phyloP scores from a whole-genome alignment of 805 yeast species.

The Lipomyces anomalus region DNA sequence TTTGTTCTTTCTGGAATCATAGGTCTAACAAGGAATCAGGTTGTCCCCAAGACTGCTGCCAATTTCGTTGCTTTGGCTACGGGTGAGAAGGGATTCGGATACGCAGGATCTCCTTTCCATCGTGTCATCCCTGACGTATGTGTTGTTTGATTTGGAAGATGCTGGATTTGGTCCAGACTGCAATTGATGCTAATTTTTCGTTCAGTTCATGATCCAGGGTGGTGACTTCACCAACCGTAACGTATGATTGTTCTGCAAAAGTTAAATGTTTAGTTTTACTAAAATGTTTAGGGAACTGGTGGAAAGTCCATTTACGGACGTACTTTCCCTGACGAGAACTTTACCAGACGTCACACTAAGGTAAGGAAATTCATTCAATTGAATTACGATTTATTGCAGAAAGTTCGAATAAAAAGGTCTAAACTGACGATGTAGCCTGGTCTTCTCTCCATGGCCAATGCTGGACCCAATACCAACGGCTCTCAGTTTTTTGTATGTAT shows the following conservation, averaged over 20 bases:
- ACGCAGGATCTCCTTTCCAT: constrained; percentile 55
- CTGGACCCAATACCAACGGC: constrained; percentile 69
- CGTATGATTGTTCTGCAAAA: constrained; percentile 16
- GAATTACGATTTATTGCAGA: constrained; percentile 50
- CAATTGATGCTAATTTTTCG: constrained; percentile 35
- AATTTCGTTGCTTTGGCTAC: constrained; percentile 93
- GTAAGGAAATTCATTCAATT: constrained; percentile 48
- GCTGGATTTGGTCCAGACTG: neutral
- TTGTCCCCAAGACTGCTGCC: constrained; percentile 92
- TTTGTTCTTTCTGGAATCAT: neutral
- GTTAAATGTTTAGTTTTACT: neutral
- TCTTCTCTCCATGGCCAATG: constrained; percentile 69
- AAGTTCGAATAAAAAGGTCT: constrained; percentile 36
- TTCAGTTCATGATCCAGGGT: constrained; percentile 95
- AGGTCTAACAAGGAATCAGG: constrained; percentile 27
- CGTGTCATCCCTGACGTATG: constrained; percentile 25
- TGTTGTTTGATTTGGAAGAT: neutral
- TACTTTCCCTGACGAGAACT: constrained; percentile 71
- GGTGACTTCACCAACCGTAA: constrained; percentile 80
- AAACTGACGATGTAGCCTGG: constrained; percentile 50
- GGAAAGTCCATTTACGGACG: constrained; percentile 79
- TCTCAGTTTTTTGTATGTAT: constrained; percentile 68
- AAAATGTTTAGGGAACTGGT: constrained; percentile 65
- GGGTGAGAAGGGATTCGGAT: constrained; percentile 93
- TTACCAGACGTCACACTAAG: constrained; percentile 61